Evolutionary conservation across 345 rosid species (phyloP).

Genomic region (Murraya paniculata): DNA sequence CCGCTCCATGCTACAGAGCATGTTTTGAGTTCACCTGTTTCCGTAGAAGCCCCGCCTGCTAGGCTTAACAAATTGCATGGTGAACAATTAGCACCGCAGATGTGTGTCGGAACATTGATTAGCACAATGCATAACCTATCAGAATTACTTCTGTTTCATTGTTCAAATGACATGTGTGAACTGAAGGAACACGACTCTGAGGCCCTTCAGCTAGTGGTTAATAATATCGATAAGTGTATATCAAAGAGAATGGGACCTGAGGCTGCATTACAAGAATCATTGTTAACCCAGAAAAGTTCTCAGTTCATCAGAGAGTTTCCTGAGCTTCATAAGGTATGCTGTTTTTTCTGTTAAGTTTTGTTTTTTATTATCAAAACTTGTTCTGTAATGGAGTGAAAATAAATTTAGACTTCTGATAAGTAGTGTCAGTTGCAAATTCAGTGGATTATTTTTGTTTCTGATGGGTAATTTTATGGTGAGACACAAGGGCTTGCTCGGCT

Average conservation of each 20-base stretch:
- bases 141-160: slow-evolving; percentile 62
- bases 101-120: slow-evolving; percentile 36
- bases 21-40: slow-evolving; percentile 35
- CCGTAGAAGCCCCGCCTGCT: slow-evolving; percentile 24
- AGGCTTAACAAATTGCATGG: slow-evolving; percentile 19
- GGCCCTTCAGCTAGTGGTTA: slow-evolving; percentile 53
- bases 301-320: slow-evolving; percentile 22
- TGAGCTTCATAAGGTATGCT: slow-evolving; percentile 47
- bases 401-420: not conserved
- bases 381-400: not conserved
- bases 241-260: slow-evolving; percentile 30
- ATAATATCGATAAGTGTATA: slow-evolving; percentile 56
- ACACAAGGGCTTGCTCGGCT: not conserved
- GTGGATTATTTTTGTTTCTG: not conserved
- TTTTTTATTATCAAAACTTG: not conserved
- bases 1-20: slow-evolving; percentile 35
- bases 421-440: not conserved
- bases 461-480: not conserved
- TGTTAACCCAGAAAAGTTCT: slow-evolving; percentile 21
- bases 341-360: slow-evolving; percentile 3
- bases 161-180: slow-evolving; percentile 47
- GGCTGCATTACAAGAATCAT: slow-evolving; percentile 30
- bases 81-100: slow-evolving; percentile 27
- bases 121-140: slow-evolving; percentile 64
- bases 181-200: slow-evolving; percentile 52